Evolutionary conservation across 495 filamentous ascomycete genomes (phyloP), one percentile per base, ranked within the genome.

Genomic region (Annulohypoxylon stygium): DNA sequence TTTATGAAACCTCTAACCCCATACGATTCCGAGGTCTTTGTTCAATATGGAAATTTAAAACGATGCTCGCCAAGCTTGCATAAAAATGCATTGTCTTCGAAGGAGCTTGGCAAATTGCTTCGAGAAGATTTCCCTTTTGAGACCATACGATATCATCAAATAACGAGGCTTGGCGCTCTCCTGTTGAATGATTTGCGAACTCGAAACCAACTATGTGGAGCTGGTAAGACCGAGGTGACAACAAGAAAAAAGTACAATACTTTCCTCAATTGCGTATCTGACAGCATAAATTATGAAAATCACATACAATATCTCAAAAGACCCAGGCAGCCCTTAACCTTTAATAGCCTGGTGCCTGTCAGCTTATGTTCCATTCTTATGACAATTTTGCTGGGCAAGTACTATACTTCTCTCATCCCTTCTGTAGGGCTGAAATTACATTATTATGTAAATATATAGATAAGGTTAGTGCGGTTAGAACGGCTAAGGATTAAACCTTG

Each of bases 201-300:
- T 61, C 66, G 66, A 74, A 74, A 69, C 61, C 45, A 43, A n/a
- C 61, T 26, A 59, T 67, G 66, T 67, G 63, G 67, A 51, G 71
- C 66, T 37, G 8, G 16, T 16, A 18, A 57, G n/a, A 36, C 25
- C 20, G 50, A 54, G 23, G 53, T 33, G 4, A 57, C 30, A 61
- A 45, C 23, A 25, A 36, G 30, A 30, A 65, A 69, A 65, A 74
- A 51, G 65, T 65, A 74, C 61, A 65, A 23, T 62, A 71, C 53
- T 37, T 71, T 41, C 25, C 37, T 36, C 51, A 45, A 45, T 47
- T 43, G 30, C 33, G 64, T 41, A 50, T 25, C 37, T 26, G 20
- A 53, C 61, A 25, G 57, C 61, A 50, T 45, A 45, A 61, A 61
- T 59, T 53, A 65, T 61, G 54, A 64, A 64, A 12, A 14, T 30